Evolutionary conservation across 2,329 filamentous ascomycete genomes (phyloP), one percentile per base, ranked within the genome.

Genomic region (Ophiostoma sp.): DNA sequence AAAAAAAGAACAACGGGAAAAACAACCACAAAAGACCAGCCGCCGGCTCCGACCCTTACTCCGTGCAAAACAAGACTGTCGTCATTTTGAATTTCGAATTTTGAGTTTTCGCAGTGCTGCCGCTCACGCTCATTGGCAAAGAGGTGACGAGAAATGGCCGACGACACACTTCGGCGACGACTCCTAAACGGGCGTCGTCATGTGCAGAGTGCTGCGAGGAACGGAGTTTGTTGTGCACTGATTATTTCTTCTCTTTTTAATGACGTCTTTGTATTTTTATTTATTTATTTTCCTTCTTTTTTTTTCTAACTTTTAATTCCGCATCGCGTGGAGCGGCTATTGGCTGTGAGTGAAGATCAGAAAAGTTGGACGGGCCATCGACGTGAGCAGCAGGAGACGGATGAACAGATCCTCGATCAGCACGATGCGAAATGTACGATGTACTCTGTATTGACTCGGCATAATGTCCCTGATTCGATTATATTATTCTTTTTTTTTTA

Each of bases 131-230:
- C 15, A 20, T 39, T 11, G 8, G 2, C 20, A 48, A 48, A 48
- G 20, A 48, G 36, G 17, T 33, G 27, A 33, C 57, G 1, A 33
- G 11, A 33, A 23, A 10, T 62, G 27, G 15, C 15, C 57, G 4
- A 62, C 57, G 11, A 62, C 57, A 62, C 27, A 31, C 57, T 31
- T 62, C 57, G 57, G 57, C 57, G 57, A 31, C 57, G 57, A 62
- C 57, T 62, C 57, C 57, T 33, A 62, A 62, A 62, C 57, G 27
- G 57, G 57, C 27, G 57, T 62, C 57, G 27, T 62, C 57, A 62
- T 62, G 57, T 33, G 57, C 23, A 13, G 23, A 62, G 57, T 33
- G 57, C 27, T 62, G 57, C 57, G 57, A 62, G 27, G 23, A 62
- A 62, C 57, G 27, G 27, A 62, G 57, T 33, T 23, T 31, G 10